Percentiles rank a stretch among this genome's conserved stretches.
phyloP scores from a whole-genome alignment of 176 grass and related monocot species.

The Phoenix roebelenii region DNA sequence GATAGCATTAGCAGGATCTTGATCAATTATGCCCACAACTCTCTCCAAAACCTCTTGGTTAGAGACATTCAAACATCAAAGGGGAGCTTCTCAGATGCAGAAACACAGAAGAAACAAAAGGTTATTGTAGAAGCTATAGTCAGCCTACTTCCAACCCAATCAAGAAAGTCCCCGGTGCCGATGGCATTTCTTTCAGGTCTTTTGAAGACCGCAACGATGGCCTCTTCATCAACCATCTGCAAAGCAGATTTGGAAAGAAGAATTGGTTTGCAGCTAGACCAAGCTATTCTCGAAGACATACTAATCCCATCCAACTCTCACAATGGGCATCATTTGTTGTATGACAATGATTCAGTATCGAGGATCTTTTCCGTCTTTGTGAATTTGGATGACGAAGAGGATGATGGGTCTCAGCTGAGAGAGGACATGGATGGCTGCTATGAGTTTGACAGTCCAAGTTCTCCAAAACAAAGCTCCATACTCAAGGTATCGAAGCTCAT shows the following conservation, averaged over 20 bases:
- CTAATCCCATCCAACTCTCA: constrained; percentile 42
- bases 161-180: constrained; percentile 68
- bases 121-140: constrained; percentile 56
- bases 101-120: constrained; percentile 54
- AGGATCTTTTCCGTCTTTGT: constrained; percentile 74
- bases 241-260: constrained; percentile 66
- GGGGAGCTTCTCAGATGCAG: constrained; percentile 16
- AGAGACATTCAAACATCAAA: constrained; percentile 34
- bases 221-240: constrained; percentile 48
- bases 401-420: constrained; percentile 6
- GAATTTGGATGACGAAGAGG: constrained; percentile 56
- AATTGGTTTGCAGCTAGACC: constrained; percentile 78
- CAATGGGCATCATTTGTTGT: constrained; percentile 33
- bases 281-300: constrained; percentile 86
- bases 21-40: constrained; percentile 77
- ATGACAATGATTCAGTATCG: constrained; percentile 67
- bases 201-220: constrained; percentile 58
- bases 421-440: constrained; percentile 33
- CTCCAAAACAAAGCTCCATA: constrained; percentile 62
- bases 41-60: constrained; percentile 61
- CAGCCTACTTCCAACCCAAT: constrained; percentile 58
- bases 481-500: constrained; percentile 80
- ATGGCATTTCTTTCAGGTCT: constrained; percentile 83
- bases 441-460: constrained; percentile 61
- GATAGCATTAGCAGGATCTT: constrained; percentile 69